These are phyloP conservation scores for Trichoderma sp. DNA, from an alignment of 2,329 filamentous ascomycete genomes.

Conservation along the genomic window DNA sequence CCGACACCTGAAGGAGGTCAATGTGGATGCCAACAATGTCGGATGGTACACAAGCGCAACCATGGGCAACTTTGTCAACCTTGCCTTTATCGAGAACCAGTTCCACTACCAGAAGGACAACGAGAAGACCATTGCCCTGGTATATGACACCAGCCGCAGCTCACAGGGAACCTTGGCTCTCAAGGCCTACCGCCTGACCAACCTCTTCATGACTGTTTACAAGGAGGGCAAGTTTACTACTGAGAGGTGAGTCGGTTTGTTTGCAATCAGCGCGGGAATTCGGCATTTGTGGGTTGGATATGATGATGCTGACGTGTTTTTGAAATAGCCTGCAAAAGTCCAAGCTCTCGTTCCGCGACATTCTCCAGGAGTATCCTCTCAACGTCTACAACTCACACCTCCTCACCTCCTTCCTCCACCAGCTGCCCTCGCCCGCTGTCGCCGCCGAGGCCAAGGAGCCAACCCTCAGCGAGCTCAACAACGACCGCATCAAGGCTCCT, in stretches of 20 bases:
- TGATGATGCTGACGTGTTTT: slow-evolving; percentile 4
- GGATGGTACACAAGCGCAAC: slow-evolving; percentile 99
- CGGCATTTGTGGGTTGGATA: not conserved
- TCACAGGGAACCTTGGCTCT: slow-evolving; percentile 88
- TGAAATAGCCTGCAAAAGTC: slow-evolving; percentile 82
- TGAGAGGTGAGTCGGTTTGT: slow-evolving; percentile 66
- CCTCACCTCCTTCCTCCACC: slow-evolving; percentile 91
- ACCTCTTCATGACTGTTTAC: slow-evolving; percentile 82
- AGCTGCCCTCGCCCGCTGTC: slow-evolving; percentile 67
- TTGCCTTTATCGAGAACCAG: slow-evolving; percentile 96
- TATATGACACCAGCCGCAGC: slow-evolving; percentile 94
- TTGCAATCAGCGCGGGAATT: not conserved
- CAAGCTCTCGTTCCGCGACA: slow-evolving; percentile 89
- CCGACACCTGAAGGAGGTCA: slow-evolving; percentile 92
- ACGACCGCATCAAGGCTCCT: slow-evolving; percentile 60
- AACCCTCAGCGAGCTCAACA: slow-evolving; percentile 70
- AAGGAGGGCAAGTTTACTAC: slow-evolving; percentile 98
- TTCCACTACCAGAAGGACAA: slow-evolving; percentile 97
- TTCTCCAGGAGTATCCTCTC: slow-evolving; percentile 86
- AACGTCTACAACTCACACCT: slow-evolving; percentile 95
- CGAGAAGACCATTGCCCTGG: slow-evolving; percentile 80
- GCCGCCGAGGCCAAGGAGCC: slow-evolving; percentile 72
- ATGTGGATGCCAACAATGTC: slow-evolving; percentile 95
- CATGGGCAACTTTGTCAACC: slow-evolving; percentile 97
- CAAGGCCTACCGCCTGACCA: slow-evolving; percentile 87